A percentile compares a stretch with the other conserved stretches of the same genome.
phyloP scores from a whole-genome alignment of 2,329 filamentous ascomycete species.

The Plectosphaerella sp. region DNA sequence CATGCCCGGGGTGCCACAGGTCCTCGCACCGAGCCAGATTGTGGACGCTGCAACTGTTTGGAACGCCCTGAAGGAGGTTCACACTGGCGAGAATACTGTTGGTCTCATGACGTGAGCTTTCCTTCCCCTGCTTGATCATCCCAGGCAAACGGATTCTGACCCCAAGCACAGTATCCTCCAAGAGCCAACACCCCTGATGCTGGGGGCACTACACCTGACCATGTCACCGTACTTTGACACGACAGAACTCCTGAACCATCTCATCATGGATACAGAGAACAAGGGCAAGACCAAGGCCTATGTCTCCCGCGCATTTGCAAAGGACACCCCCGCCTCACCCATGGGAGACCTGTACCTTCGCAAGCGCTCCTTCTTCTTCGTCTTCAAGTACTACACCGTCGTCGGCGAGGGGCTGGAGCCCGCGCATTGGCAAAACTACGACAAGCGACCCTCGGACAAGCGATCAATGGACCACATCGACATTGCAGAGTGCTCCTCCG shows the following conservation, averaged over 20 bases:
- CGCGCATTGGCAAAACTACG: slow-evolving; percentile 55
- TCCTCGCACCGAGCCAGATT: slow-evolving; percentile 27
- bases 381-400: slow-evolving; percentile 62
- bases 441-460: slow-evolving; percentile 36
- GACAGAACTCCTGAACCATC: slow-evolving; percentile 52
- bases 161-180: slow-evolving; percentile 44
- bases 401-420: slow-evolving; percentile 51
- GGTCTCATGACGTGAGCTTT: slow-evolving; percentile 51
- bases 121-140: background rate
- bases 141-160: slow-evolving; percentile 2
- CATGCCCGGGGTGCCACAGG: slow-evolving; percentile 7
- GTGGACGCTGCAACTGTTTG: slow-evolving; percentile 36
- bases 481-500: slow-evolving; percentile 53
- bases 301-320: slow-evolving; percentile 42
- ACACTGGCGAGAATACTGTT: slow-evolving; percentile 34
- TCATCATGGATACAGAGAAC: slow-evolving; percentile 44
- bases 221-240: slow-evolving; percentile 56
- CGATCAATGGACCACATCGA: slow-evolving; percentile 47
- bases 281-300: slow-evolving; percentile 40
- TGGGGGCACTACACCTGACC: slow-evolving; percentile 55
- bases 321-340: slow-evolving; percentile 25
- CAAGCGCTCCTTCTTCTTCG: slow-evolving; percentile 57
- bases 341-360: slow-evolving; percentile 24
- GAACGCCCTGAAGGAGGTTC: slow-evolving; percentile 33
- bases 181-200: slow-evolving; percentile 56